These are phyloP conservation scores for Pythium biforme DNA, from an alignment of 352 stramenopile species.

Conservation along the genomic window DNA sequence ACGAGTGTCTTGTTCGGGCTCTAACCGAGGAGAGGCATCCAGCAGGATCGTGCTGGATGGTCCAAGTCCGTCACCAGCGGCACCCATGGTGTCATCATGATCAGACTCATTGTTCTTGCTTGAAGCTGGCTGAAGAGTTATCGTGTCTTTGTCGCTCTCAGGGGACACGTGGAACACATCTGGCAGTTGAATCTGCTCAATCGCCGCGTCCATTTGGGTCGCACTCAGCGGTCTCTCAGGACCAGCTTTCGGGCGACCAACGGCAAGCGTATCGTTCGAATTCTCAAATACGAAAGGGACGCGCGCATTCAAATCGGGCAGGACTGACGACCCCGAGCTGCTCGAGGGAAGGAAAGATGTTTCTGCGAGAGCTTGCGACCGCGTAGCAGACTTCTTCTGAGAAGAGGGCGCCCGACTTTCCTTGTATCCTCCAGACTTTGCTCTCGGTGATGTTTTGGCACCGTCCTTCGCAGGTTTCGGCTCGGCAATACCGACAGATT, in stretches of 20 bases:
- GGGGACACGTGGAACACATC: neutral
- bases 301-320: constrained; percentile 28
- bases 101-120: neutral
- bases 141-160: neutral
- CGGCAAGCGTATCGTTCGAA: neutral
- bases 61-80: neutral
- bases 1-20: neutral
- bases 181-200: constrained; percentile 19
- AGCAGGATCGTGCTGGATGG: neutral
- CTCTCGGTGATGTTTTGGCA: constrained; percentile 24
- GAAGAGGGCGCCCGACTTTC: constrained; percentile 26
- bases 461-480: constrained; percentile 10
- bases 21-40: no score
- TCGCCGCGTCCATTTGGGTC: constrained; percentile 5
- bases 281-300: constrained; percentile 31
- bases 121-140: neutral
- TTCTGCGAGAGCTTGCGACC: neutral
- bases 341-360: neutral
- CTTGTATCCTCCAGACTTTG: constrained; percentile 40
- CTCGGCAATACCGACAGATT: constrained; percentile 7
- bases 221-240: constrained; percentile 4
- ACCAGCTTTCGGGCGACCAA: constrained; percentile 6
- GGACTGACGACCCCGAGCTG: constrained; percentile 5
- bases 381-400: constrained; percentile 13
- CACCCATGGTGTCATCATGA: neutral